Evolutionary conservation across 768 basidiomycete genomes (phyloP).

Genomic region (Suillus luteus): DNA sequence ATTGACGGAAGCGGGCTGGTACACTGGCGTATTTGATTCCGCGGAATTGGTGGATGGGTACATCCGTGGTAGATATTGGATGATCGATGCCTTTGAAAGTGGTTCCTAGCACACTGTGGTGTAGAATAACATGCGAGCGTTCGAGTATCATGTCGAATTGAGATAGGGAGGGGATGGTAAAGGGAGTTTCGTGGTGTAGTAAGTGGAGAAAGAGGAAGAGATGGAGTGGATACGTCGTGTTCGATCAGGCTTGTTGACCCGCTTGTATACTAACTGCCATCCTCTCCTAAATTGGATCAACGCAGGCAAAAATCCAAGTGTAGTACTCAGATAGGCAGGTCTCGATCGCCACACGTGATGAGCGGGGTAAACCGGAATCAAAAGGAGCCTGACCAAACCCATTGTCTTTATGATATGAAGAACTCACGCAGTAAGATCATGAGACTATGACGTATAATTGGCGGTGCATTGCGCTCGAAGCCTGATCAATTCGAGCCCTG

Average conservation of each 20-base stretch:
- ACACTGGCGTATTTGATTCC: conserved; percentile 79
- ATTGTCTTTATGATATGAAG: background rate
- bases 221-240: background rate
- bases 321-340: conserved; percentile 26
- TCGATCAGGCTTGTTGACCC: conserved; percentile 18
- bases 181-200: background rate
- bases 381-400: background rate
- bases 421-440: background rate
- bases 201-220: conserved; percentile 4
- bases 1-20: conserved; percentile 77
- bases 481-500: background rate
- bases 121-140: conserved; percentile 36
- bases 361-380: conserved; percentile 21
- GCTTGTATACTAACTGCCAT: conserved; percentile 21
- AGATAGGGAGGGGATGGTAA: conserved; percentile 3
- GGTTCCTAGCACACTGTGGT: conserved; percentile 58
- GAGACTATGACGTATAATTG: background rate
- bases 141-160: conserved; percentile 31
- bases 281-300: conserved; percentile 22
- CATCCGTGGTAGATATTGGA: conserved; percentile 53
- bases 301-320: conserved; percentile 23
- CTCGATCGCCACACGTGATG: conserved; percentile 28
- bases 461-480: background rate
- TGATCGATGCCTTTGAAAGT: conserved; percentile 71
- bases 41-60: conserved; percentile 67